These are phyloP conservation scores for Naganishia randhawae DNA, from an alignment of 768 basidiomycete genomes.

Conservation along the genomic window DNA sequence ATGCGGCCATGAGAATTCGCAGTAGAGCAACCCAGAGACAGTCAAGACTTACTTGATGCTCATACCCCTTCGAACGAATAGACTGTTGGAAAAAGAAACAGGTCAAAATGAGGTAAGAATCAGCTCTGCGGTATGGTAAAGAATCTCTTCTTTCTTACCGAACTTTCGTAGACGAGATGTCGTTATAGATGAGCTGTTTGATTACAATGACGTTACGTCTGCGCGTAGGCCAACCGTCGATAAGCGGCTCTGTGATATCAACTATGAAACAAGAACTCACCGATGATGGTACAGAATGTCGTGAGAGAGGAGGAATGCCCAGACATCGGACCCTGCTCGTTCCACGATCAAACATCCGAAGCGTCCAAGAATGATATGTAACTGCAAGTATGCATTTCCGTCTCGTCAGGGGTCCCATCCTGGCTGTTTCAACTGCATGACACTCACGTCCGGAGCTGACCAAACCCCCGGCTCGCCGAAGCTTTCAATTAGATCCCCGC, in stretches of 20 bases:
- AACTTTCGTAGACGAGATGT: conserved; percentile 91
- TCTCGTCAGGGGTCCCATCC: conserved; percentile 22
- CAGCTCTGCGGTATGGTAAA: background rate
- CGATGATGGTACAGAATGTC: conserved; percentile 55
- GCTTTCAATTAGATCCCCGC: conserved; percentile 94
- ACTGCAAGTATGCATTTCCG: conserved; percentile 54
- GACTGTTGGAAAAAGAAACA: conserved; percentile 26
- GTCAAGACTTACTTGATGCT: conserved; percentile 51
- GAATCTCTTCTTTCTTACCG: conserved; percentile 35
- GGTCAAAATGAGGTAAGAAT: background rate
- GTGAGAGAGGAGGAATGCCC: conserved; percentile 55
- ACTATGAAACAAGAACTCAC: conserved; percentile 38
- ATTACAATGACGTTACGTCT: conserved; percentile 84
- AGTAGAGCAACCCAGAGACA: background rate
- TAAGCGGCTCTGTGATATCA: background rate
- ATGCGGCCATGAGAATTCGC: conserved; percentile 52
- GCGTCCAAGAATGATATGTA: conserved; percentile 91
- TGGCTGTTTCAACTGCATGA: background rate
- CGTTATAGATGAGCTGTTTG: conserved; percentile 91
- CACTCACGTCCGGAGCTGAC: conserved; percentile 84
- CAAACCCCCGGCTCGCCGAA: conserved; percentile 99
- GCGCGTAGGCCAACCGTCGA: conserved; percentile 51
- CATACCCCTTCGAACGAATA: conserved; percentile 55
- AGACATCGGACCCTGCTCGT: conserved; percentile 83
- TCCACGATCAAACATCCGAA: conserved; percentile 95